Evolutionary conservation across 1,284 basidiomycete genomes (phyloP).

Genomic region (Cutaneotrichosporon sp.): DNA sequence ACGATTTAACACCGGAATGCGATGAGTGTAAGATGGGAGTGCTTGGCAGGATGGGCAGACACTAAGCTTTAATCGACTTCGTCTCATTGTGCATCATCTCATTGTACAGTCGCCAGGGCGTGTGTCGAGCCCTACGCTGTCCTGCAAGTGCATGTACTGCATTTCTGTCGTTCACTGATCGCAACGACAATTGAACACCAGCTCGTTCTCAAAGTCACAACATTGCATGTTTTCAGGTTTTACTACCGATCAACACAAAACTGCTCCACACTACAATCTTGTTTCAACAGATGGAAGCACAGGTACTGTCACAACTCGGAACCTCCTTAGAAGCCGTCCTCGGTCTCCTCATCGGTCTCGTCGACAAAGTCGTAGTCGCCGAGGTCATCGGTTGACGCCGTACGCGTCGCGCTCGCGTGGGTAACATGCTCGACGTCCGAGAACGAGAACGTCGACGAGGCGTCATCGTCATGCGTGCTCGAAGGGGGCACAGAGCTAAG

Average conservation of each 20-base stretch:
- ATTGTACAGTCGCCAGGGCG: no score
- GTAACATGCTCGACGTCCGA: slow-evolving; percentile 11
- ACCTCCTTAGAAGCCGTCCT: slow-evolving; percentile 14
- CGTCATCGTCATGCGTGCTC: slow-evolving; percentile 15
- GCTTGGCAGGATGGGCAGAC: no score
- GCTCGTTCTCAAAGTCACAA: no score
- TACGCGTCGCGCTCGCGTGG: background rate
- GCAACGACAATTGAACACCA: no score
- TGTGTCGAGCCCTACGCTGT: no score
- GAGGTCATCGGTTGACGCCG: slow-evolving; percentile 5
- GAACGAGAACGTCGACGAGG: slow-evolving; percentile 16
- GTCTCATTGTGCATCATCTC: no score
- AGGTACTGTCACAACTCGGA: background rate
- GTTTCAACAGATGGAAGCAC: background rate
- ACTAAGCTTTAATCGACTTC: no score
- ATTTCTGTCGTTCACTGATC: no score
- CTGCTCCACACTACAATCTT: background rate
- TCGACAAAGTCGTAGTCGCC: slow-evolving; percentile 22
- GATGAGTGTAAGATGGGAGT: no score
- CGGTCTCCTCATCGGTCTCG: slow-evolving; percentile 21
- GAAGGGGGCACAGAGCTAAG: slow-evolving; percentile 8
- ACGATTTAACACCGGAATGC: no score
- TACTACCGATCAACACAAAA: background rate
- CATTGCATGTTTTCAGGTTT: background rate
- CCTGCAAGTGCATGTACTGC: no score